These are phyloP conservation scores for Vitis riparia DNA, from an alignment of 164 flowering plant genomes.

Conservation along the genomic window DNA sequence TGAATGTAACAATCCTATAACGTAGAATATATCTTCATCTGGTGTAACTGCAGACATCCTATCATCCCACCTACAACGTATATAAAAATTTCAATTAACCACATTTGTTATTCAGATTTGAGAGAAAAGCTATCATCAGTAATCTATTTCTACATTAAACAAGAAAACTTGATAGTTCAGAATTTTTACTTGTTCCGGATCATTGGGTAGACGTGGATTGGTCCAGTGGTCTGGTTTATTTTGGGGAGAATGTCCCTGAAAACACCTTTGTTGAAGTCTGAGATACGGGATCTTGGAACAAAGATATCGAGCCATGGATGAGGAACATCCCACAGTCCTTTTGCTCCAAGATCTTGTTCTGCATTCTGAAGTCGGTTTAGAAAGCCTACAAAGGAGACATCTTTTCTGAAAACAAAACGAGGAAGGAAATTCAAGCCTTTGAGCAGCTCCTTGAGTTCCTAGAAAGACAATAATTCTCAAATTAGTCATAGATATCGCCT, in stretches of 20 bases:
- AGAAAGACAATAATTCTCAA: neutral
- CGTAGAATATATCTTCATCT: slow-evolving; percentile 79
- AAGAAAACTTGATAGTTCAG: neutral
- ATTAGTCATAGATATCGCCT: too few species aligned
- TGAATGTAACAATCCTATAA: slow-evolving; percentile 65
- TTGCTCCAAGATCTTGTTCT: slow-evolving; percentile 50
- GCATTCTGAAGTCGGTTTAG: slow-evolving; percentile 57
- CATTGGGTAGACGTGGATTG: slow-evolving; percentile 70
- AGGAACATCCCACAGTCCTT: slow-evolving; percentile 84
- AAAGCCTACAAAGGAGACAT: slow-evolving; percentile 58
- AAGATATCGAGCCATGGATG: slow-evolving; percentile 93
- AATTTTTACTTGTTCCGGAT: slow-evolving; percentile 54
- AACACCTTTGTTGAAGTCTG: slow-evolving; percentile 56
- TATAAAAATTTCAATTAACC: neutral
- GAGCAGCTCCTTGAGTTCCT: slow-evolving; percentile 55
- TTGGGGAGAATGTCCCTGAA: slow-evolving; percentile 51
- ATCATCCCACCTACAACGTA: slow-evolving; percentile 72
- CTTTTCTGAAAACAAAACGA: slow-evolving; percentile 47
- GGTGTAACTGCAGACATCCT: slow-evolving; percentile 68
- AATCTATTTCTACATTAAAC: neutral
- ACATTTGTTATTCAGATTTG: neutral
- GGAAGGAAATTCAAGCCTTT: slow-evolving; percentile 42
- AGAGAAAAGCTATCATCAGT: neutral
- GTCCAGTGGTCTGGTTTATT: slow-evolving; percentile 40
- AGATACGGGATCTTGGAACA: slow-evolving; percentile 17